phyloP scores from a whole-genome alignment of 148 eudicot species.

The Cornus florida region DNA sequence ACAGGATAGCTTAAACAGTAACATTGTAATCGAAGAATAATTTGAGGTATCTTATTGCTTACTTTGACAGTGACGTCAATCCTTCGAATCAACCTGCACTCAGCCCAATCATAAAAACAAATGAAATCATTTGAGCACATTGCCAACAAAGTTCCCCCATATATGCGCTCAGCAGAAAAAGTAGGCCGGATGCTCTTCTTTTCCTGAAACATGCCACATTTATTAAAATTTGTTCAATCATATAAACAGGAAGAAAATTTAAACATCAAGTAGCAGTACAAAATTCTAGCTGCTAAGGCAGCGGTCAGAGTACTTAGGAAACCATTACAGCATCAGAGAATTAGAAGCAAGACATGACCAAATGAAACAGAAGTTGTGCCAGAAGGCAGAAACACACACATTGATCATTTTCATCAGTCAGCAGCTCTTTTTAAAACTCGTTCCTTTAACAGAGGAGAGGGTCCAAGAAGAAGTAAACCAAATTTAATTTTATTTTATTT shows the following conservation, averaged over 20 bases:
- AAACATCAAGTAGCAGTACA: not conserved
- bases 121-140: conserved; percentile 98
- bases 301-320: not conserved
- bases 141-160: conserved; percentile 87
- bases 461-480: no score
- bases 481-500: no score
- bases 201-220: conserved; percentile 57
- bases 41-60: conserved; percentile 26
- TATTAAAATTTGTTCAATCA: conserved; percentile 10
- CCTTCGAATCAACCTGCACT: conserved; percentile 86
- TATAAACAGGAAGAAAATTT: conserved; percentile 8
- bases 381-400: not conserved
- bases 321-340: not conserved
- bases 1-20: not conserved
- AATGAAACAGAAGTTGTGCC: not conserved
- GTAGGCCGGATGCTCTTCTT: conserved; percentile 91
- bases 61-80: conserved; percentile 96
- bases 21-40: not conserved
- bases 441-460: no score
- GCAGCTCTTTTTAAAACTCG: not conserved
- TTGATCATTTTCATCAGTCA: not conserved
- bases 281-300: not conserved
- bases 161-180: conserved; percentile 91
- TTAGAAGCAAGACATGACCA: not conserved
- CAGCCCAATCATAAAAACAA: conserved; percentile 98